Percentiles rank a stretch among this genome's conserved stretches.
Evolutionary conservation across 805 yeast genomes (phyloP).

Genomic region (Ogataea siamensis): DNA sequence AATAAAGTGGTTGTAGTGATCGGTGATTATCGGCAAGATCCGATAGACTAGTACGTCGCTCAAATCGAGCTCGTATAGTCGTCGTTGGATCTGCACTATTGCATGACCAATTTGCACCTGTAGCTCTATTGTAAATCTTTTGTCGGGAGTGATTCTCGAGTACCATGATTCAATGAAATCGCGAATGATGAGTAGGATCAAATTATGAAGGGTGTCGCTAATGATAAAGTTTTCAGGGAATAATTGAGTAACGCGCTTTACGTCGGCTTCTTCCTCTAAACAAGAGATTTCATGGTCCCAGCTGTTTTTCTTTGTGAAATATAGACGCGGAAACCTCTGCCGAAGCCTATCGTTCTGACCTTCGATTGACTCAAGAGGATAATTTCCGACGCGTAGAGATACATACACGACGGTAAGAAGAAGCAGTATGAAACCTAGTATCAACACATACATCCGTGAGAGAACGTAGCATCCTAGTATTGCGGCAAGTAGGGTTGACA

Average conservation of each 20-base stretch:
- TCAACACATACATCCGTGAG: neutral
- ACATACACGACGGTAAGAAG: conserved; percentile 10
- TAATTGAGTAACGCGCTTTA: conserved; percentile 10
- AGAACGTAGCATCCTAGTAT: neutral
- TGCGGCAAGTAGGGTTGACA: neutral
- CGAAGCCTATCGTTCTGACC: conserved; percentile 3
- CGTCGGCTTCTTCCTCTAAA: conserved; percentile 15
- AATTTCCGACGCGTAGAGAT: conserved; percentile 4
- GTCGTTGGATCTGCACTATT: conserved; percentile 39
- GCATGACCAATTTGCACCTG: conserved; percentile 43
- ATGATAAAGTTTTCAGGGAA: conserved; percentile 50
- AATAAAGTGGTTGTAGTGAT: conserved; percentile 56
- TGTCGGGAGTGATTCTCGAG: conserved; percentile 40
- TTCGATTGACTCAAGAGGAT: neutral
- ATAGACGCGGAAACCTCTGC: conserved; percentile 17
- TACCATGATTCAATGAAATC: conserved; percentile 63
- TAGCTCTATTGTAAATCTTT: conserved; percentile 42
- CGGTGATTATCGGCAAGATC: conserved; percentile 62
- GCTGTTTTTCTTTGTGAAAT: conserved; percentile 27
- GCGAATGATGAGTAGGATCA: conserved; percentile 46
- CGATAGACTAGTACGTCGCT: conserved; percentile 56
- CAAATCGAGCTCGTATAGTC: conserved; percentile 47
- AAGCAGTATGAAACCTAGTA: neutral
- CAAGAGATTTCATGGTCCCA: conserved; percentile 32
- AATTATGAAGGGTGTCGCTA: conserved; percentile 49